These are phyloP conservation scores for Epithele typhae DNA, from an alignment of 768 basidiomycete genomes.

Conservation along the genomic window DNA sequence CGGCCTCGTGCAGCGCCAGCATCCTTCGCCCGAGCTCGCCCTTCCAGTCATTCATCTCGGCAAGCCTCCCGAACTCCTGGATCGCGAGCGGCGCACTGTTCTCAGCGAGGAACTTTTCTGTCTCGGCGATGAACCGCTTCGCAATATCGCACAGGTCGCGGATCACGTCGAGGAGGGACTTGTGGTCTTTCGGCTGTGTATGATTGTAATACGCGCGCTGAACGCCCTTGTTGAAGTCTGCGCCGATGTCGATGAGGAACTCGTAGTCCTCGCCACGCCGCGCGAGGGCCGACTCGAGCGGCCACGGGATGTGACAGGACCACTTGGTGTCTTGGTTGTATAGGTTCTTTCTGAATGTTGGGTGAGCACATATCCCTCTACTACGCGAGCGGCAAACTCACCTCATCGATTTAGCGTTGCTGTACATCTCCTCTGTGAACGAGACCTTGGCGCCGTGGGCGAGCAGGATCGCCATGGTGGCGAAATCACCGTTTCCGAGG, in stretches of 20 bases:
- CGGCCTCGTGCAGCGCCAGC: not conserved
- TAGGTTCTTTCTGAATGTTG: not conserved
- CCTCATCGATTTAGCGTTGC: slow-evolving; percentile 18
- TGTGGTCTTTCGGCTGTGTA: not conserved
- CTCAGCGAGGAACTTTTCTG: slow-evolving; percentile 4
- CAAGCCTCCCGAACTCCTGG: not conserved
- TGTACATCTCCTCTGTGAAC: slow-evolving; percentile 23
- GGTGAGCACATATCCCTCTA: too few relatives aligned
- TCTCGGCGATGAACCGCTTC: slow-evolving; percentile 16
- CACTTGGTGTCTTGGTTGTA: not conserved
- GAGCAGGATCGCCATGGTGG: slow-evolving; percentile 25
- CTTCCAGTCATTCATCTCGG: slow-evolving; percentile 1
- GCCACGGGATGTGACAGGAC: slow-evolving; percentile 7
- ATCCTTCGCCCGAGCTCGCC: not conserved
- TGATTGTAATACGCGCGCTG: not conserved
- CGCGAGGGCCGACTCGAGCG: slow-evolving; percentile 24
- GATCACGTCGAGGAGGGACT: slow-evolving; percentile 22
- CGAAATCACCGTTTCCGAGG: slow-evolving; percentile 20
- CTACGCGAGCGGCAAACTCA: not conserved
- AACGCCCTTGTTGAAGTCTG: slow-evolving; percentile 16
- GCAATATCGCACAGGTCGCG: slow-evolving; percentile 5
- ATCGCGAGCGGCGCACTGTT: not conserved
- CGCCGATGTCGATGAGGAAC: slow-evolving; percentile 26
- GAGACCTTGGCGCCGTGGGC: slow-evolving; percentile 26
- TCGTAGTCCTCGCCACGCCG: slow-evolving; percentile 21